Percentiles rank a stretch among this genome's conserved stretches.
Conservation (phyloP, 129 eudicot genomes). For the Oenanthe sinensis region DNA sequence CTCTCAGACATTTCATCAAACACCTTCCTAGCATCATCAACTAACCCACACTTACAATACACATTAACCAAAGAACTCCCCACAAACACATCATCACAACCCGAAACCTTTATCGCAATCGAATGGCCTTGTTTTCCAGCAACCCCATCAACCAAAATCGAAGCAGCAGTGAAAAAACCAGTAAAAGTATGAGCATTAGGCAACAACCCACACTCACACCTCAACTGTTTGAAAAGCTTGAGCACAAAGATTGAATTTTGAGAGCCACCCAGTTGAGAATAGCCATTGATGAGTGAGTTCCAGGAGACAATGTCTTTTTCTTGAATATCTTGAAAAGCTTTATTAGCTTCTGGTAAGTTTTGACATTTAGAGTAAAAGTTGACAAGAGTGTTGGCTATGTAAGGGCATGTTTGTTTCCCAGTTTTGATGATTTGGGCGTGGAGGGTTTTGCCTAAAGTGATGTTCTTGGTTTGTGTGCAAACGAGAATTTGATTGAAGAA, state of each 20-base stretch:
- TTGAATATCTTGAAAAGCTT: too few relatives aligned
- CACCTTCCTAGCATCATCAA: slow-evolving; percentile 58
- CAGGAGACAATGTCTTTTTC: too few relatives aligned
- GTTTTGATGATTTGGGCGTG: too few relatives aligned
- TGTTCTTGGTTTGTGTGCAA: too few relatives aligned
- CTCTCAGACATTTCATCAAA: slow-evolving; percentile 80
- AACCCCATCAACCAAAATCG: slow-evolving; percentile 30
- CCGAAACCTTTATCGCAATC: slow-evolving; percentile 34
- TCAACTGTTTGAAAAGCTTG: slow-evolving; percentile 39
- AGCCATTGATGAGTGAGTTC: slow-evolving; percentile 70
- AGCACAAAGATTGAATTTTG: slow-evolving; percentile 30
- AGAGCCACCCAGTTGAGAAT: slow-evolving; percentile 40
- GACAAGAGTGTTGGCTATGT: too few relatives aligned
- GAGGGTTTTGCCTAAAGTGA: too few relatives aligned
- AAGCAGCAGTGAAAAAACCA: slow-evolving; percentile 52
- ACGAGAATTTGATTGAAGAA: too few relatives aligned
- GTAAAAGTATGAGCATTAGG: slow-evolving; percentile 69
- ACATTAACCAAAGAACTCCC: slow-evolving; percentile 62
- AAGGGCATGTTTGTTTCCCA: too few relatives aligned
- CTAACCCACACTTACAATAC: slow-evolving; percentile 61
- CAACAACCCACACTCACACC: slow-evolving; percentile 16
- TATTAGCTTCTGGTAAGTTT: too few relatives aligned
- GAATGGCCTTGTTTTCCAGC: slow-evolving; percentile 48
- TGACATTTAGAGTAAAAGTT: too few relatives aligned
- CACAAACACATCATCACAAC: slow-evolving; percentile 52